Evolutionary conservation across 73 alveolate genomes (phyloP), one percentile per base, ranked within the genome.

Genomic region (Paramecium biaurelia): DNA sequence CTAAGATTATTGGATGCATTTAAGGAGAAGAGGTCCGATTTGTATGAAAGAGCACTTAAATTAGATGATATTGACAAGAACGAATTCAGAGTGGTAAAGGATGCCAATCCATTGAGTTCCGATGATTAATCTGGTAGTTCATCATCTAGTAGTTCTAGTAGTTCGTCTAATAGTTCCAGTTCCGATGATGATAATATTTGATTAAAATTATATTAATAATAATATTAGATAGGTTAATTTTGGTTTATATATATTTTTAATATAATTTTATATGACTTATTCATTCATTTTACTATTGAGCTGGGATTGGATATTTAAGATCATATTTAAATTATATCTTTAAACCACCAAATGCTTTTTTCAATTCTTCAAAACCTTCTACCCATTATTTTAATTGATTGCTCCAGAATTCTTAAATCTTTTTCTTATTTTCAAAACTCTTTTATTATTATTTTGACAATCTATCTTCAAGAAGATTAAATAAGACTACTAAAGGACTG

Each of bases 1-100:
- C 45, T 43, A 45, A 14, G 90, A 79, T 42, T 79, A 23, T 18
- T 79, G 34, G 56, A 79, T 18, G 76, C 90, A 8, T 79, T 79
- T 79, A 42, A 79, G 28, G 74, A 79, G 26, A 21, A 79, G 10
- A 38, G 90, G 56, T 21, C 34, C 30, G 90, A 79, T 79, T 42
- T 79, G 56, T 79, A 79, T 79, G 74, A 79, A 24, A 79, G 72
- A 47, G 74, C 90, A 35, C 56, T 72, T 72, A 72, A 72, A 72
- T 38, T 72, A 32, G 58, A 72, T 37, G 86, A 30, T 12, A 35
- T 72, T 0, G 86, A 72, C 53, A 38, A 72, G 86, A 72, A 72
- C 84, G 84, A 63, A 63, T 63, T 63, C 26, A 26, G 84, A 63
- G 45, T 63, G 12, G 15, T 63, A 12, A 30, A 63, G 28, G 84